Base-by-base conservation (phyloP, 306 rosid species). In the Leucaena leucocephala region DNA sequence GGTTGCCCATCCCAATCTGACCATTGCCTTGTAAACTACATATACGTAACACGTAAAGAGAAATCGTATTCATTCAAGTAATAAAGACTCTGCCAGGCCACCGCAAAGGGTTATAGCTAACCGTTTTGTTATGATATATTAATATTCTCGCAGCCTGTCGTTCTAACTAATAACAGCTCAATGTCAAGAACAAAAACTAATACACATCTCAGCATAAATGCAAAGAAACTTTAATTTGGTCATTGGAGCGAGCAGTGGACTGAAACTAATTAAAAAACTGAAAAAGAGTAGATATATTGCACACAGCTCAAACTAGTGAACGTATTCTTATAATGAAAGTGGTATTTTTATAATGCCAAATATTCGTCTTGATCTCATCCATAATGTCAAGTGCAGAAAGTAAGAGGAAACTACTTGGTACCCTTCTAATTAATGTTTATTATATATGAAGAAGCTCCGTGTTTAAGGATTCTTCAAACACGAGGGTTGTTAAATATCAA, bases 341-440 rank as follows among this genome's bases (percentile, higher is more conserved):
- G 4, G 70, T n/a, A 36, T 65, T 16, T 16, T 16, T 38, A 38
- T 2, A 65, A 65, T 17, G 3, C 45, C n/a, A 64, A 7, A 36
- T 27, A 27, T 16, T 12, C 12, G 16, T 35, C 39, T 64, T 6
- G 46, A 36, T 64, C 44, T 7, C 19, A 64, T 36, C 6, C 11
- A 35, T 6, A 36, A 36, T 14, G 69, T 64, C 69, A 36, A 65
- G 70, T 7, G 70, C 22, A 65, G 70, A 65, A 65, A 38, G 70
- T 13, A 61, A 65, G 46, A 65, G 46, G 70, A 65, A 65, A 65
- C 70, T 38, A 65, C 70, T 16, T 36, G 46, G 70, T 36, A 38
- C 46, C 33, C 13, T 36, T n/a, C 14, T 7, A 65, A 3, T 65
- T 36, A 65, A 16, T 8, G 12, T 38, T 38, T 58, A 6, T 44